Evolutionary conservation across 768 basidiomycete genomes (phyloP).

Genomic region (Naganishia randhawae): DNA sequence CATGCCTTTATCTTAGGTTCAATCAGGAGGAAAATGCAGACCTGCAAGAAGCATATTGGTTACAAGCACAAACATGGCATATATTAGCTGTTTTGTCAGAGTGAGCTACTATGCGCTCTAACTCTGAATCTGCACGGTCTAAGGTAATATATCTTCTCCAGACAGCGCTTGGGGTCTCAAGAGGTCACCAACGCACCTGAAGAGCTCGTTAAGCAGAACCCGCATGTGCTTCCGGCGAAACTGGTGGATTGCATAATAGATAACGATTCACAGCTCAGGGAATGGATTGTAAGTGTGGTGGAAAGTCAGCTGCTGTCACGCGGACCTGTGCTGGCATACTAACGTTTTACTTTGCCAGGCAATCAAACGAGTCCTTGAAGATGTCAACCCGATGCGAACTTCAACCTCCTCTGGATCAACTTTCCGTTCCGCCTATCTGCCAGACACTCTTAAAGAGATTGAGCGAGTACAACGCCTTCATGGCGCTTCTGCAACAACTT

Average conservation of each 20-base stretch:
- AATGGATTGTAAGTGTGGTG: constrained; percentile 27
- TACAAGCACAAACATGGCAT: constrained; percentile 30
- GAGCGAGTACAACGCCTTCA: constrained; percentile 10
- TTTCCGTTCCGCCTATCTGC: constrained; percentile 19
- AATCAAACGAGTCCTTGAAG: constrained; percentile 2
- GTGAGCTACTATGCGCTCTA: neutral
- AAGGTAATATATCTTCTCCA: neutral
- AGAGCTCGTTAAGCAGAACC: constrained; percentile 24
- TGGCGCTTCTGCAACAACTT: constrained; percentile 5
- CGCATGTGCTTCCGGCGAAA: constrained; percentile 10
- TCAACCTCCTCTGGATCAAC: neutral
- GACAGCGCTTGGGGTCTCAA: constrained; percentile 1
- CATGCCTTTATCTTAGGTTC: neutral
- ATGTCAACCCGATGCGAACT: constrained; percentile 13
- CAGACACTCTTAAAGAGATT: constrained; percentile 16
- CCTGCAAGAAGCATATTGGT: constrained; percentile 20
- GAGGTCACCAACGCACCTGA: neutral
- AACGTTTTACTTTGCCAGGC: neutral
- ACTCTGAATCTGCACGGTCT: neutral
- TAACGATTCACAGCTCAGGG: constrained; percentile 17
- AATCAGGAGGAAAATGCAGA: constrained; percentile 14
- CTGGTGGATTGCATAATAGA: constrained; percentile 24
- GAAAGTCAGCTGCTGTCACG: neutral
- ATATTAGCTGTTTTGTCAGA: constrained; percentile 17
- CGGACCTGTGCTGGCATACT: neutral